Percentiles rank a stretch among this genome's conserved stretches.
These are phyloP conservation scores for Talaromyces piceae DNA, from an alignment of 2,329 filamentous ascomycete genomes.

Conservation along the genomic window DNA sequence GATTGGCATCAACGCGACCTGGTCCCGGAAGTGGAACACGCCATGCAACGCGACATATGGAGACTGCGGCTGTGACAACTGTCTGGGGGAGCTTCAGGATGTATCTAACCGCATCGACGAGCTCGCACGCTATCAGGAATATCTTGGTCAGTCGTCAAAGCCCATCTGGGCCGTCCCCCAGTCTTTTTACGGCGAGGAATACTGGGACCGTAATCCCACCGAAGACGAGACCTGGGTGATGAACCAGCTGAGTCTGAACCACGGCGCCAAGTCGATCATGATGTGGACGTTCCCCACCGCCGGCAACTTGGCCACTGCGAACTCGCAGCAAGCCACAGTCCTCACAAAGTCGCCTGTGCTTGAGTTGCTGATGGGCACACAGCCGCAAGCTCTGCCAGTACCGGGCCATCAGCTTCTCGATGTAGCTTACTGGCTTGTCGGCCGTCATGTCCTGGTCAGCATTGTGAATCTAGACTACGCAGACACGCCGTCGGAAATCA, in stretches of 20 bases:
- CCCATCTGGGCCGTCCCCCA: slow-evolving; percentile 10
- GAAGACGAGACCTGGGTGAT: slow-evolving; percentile 9
- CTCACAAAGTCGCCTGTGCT: slow-evolving; percentile 8
- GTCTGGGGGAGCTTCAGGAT: slow-evolving; percentile 8
- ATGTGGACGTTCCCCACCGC: slow-evolving; percentile 7
- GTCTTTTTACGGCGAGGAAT: slow-evolving; percentile 8
- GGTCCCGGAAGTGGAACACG: slow-evolving; percentile 7
- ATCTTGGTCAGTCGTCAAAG: slow-evolving; percentile 5
- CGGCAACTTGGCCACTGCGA: slow-evolving; percentile 4
- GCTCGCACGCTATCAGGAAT: slow-evolving; percentile 6
- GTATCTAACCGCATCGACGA: slow-evolving; percentile 9
- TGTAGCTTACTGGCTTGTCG: slow-evolving; percentile 9
- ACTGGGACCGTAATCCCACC: slow-evolving; percentile 9
- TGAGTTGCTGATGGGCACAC: slow-evolving; percentile 6
- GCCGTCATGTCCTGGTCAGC: slow-evolving; percentile 5
- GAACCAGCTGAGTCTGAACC: slow-evolving; percentile 9
- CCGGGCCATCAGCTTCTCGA: slow-evolving; percentile 1
- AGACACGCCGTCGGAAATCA: not conserved
- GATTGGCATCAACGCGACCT: slow-evolving; percentile 11
- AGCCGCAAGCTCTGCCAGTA: not conserved
- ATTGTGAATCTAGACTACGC: slow-evolving; percentile 8
- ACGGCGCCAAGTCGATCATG: slow-evolving; percentile 11
- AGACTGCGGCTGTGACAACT: slow-evolving; percentile 10
- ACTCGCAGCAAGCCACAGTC: slow-evolving; percentile 8
- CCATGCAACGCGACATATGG: slow-evolving; percentile 9